Base-by-base conservation (phyloP, 176 grass and related monocot species). In the Oropetium thomaeum region DNA sequence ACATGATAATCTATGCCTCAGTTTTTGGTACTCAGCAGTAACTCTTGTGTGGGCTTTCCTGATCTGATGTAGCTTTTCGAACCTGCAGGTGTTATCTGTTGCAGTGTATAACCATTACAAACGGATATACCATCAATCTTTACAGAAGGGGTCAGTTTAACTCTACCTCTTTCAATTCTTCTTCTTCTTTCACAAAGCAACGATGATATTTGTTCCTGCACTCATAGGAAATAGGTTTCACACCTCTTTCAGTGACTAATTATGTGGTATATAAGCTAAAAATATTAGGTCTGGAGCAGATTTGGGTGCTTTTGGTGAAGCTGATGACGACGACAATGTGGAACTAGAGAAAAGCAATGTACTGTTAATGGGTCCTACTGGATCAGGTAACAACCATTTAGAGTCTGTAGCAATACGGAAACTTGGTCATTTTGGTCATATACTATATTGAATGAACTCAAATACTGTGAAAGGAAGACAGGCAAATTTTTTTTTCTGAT, bases 21-120 rank as follows among this genome's bases (percentile, higher is more conserved):
- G 64, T 82, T 35, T 67, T 59, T 25, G n/a, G 42, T 53, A 62
- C 17, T 83, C 12, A 60, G 60, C 76, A 48, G 35, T 62, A 64
- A 30, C 48, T 2, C 14, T 29, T 25, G 5, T 5, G 8, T 70
- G 60, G 27, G 32, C 62, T 63, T 70, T 76, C 40, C n/a, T 63
- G 44, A 54, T 78, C 51, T 78, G 32, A 51, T 27, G 40, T 79
- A 63, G 14, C 35, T 19, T 52, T 67, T 77, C 78, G 65, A 81
- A 80, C 74, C 62, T 81, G 66, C 89, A 99, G 96, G 96, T 99
- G 64, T 76, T 99, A 63, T 87, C 96, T 58, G 96, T 99, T 8
- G 96, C 96, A 74, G 96, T 99, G 44, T 99, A 99, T 76, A 99
- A 99, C 65, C 96, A 99, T 63, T 99, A 99, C 81, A 99, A 99